phyloP scores from a whole-genome alignment of 2,329 filamentous ascomycete genomes.

The Ustulina deusta region DNA sequence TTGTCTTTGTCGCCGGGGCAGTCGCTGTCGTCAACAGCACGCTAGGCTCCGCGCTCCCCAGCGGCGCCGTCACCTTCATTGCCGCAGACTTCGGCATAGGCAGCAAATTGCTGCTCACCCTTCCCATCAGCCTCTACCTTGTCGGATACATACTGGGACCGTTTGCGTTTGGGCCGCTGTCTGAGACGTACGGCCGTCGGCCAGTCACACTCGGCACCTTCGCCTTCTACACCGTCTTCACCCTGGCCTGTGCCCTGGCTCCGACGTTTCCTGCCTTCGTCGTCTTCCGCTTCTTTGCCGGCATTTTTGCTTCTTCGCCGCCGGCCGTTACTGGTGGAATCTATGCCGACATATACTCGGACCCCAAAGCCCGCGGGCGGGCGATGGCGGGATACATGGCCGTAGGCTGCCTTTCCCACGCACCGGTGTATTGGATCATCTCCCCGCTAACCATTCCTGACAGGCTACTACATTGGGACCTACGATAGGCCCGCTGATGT shows the following conservation, averaged over 20 bases:
- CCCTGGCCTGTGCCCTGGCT: conserved; percentile 16
- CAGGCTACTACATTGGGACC: no score
- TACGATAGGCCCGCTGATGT: no score
- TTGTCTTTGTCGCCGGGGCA: no score
- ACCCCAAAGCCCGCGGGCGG: conserved; percentile 50
- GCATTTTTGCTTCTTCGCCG: conserved; percentile 56
- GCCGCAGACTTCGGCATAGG: conserved; percentile 26
- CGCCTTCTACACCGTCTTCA: conserved; percentile 10
- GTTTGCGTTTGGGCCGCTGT: neutral
- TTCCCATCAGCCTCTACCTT: conserved; percentile 33
- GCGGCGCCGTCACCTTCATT: conserved; percentile 21
- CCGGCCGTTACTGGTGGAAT: conserved; percentile 59
- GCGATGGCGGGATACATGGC: conserved; percentile 54
- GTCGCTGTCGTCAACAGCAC: conserved; percentile 18
- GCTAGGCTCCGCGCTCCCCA: conserved; percentile 33
- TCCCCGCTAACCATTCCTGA: no score
- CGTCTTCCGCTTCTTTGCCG: conserved; percentile 56
- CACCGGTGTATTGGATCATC: no score
- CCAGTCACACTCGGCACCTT: conserved; percentile 56
- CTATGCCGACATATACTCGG: conserved; percentile 59
- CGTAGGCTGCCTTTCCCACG: no score
- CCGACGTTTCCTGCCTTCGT: conserved; percentile 48
- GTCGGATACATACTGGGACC: conserved; percentile 32
- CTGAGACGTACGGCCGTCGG: conserved; percentile 8
- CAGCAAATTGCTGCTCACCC: conserved; percentile 8